Base-by-base conservation (phyloP, 495 filamentous ascomycete species). In the Rhypophila decipiens region DNA sequence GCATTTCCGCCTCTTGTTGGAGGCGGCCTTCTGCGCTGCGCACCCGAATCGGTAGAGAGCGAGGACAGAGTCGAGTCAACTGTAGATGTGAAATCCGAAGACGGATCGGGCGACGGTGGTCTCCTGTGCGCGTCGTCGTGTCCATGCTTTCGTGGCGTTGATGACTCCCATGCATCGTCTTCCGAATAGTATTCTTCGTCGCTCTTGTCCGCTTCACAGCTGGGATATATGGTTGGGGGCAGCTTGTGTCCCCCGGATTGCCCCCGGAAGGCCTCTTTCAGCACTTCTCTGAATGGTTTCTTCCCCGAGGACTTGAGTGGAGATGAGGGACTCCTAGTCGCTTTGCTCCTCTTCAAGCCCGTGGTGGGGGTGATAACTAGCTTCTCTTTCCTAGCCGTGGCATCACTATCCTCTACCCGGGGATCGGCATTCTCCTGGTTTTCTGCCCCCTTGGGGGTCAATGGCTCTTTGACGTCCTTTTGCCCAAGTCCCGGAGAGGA, bases 1-100 rank as follows among this genome's bases (percentile, higher is more conserved):
- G 78, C 76, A 54, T 86, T 78, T n/a, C 68, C 55, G 5, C 82
- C 82, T 13, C 77, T 85, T 13, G 71, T 80, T 1, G 86, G 84
- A 47, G 76, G 77, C 37, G 71, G 43, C 22, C 27, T 71, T 58
- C 72, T 78, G 1, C 76, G 56, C 5, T 40, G 37, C 17, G 43
- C 50, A 15, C 35, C 39, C 31, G 59, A 33, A 39, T 49, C 53
- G 41, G 57, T 53, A 23, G 43, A 40, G 8, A 51, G 50, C 8
- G 60, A 65, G 4, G 58, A 59, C 42, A 36, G 56, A 43, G 23
- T 64, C 46, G 62, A 59, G 18, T 67, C 65, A 27, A 64, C 57
- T 10, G 63, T 64, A 8, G 57, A 44, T 9, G 55, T 58, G n/a
- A n/a, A n/a, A n/a, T n/a, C n/a, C n/a, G n/a, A n/a, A n/a, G n/a